Base-by-base conservation (phyloP, 2,329 filamentous ascomycete species). In the Fusarium papillatum region DNA sequence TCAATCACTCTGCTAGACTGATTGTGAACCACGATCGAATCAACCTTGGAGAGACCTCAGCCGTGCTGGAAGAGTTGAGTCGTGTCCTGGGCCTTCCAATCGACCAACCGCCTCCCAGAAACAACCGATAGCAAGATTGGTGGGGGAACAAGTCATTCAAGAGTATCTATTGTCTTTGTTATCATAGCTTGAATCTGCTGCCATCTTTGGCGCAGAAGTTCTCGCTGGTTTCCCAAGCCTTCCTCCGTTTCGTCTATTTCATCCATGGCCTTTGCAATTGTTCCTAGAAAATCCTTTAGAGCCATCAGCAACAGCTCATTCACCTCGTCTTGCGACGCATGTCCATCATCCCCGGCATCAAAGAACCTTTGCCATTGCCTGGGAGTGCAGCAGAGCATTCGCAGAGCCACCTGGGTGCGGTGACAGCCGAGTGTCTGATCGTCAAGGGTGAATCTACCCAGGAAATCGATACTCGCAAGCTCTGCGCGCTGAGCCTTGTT, bases 371-470 rank as follows among this genome's bases (percentile, higher is more conserved):
- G 82, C 53, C 83, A 82, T 4, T 82, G 66, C 2, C 82, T 68
- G 57, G 84, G 67, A 59, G 83, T 76, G 38, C 78, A 80, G 31
- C 74, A 80, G 70, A 86, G 70, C 68, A 82, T 76, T 59, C 89
- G 80, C 67, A 91, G 73, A 5, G 88, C 90, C 13, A 90, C 88
- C 78, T 91, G 87, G 1, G 89, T 90, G 16, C 89, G 82, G 73
- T 90, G 86, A 69, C 89, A 91, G 5, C 75, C 77, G 14, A 87
- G 84, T 1, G 81, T 85, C 22, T 77, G 70, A n/a, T 76, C 70
- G 57, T 79, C 86, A 80, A 36, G 80, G 71, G 76, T 90, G 87
- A n/a, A 91, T 77, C 59, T 87, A 78, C 89, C 90, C 36, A 88
- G 79, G 71, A 90, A 90, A 1, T 86, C 86, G 2, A 75, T 79